Evolutionary conservation across 345 rosid genomes (phyloP).

Genomic region (Hibiscus syriacus): DNA sequence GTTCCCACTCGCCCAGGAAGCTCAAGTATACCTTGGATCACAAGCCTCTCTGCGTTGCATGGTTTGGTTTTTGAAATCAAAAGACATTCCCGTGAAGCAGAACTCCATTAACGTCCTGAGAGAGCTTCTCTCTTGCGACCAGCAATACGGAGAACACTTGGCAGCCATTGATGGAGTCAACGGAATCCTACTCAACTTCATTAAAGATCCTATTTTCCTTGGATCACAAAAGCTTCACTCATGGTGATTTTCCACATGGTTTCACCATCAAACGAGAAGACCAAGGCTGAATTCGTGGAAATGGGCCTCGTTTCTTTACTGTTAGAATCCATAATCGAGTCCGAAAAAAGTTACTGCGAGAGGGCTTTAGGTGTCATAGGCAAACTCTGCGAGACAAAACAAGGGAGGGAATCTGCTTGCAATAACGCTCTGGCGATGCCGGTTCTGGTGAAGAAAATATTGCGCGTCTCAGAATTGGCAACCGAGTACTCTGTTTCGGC

Average conservation of each 20-base stretch:
- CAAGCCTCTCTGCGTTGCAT: conserved; percentile 24
- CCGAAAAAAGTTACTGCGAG: neutral
- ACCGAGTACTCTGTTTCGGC: conserved; percentile 34
- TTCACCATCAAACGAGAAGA: conserved; percentile 10
- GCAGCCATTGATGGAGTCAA: conserved; percentile 18
- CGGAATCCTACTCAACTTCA: conserved; percentile 17
- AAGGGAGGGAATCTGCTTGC: conserved; percentile 11
- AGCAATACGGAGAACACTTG: conserved; percentile 10
- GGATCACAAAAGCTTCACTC: conserved; percentile 1
- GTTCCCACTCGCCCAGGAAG: conserved; percentile 31
- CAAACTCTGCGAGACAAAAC: neutral
- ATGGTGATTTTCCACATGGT: conserved; percentile 14
- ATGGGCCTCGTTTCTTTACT: conserved; percentile 17
- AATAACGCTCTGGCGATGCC: neutral
- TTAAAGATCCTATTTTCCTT: conserved; percentile 24
- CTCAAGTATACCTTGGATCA: conserved; percentile 24
- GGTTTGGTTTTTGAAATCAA: conserved; percentile 25
- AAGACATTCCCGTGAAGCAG: conserved; percentile 20
- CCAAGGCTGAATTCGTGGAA: conserved; percentile 17
- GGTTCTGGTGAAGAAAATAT: neutral
- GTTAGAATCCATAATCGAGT: neutral
- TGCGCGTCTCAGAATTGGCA: conserved; percentile 9
- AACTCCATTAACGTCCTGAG: conserved; percentile 25
- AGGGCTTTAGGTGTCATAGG: neutral
- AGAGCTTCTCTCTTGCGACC: conserved; percentile 23